Base-by-base conservation (phyloP, 331 rosid genomes). In the Telfairia occidentalis region DNA sequence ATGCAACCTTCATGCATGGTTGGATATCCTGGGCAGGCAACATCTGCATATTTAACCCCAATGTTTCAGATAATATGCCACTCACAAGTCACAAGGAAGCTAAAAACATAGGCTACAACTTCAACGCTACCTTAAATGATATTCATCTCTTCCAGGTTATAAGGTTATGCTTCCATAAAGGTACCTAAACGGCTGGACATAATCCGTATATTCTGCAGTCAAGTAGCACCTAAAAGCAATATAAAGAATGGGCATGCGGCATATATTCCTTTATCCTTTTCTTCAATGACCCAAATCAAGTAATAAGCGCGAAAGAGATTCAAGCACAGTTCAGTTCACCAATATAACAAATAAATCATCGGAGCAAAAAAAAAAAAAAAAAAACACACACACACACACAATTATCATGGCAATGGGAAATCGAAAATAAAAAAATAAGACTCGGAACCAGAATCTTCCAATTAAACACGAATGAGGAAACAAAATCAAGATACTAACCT, bases 401-500 rank as follows among this genome's bases (percentile, higher is more conserved):
- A 65, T 21, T 5, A 26, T 21, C 11, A 40, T 38, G 30, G 19
- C 53, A 66, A 43, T 24, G 55, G 38, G 24, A 43, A 67, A 50
- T 50, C 24, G 50, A 37, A 18, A 35, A 19, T 10, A 48, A n/a
- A 64, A n/a, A 21, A 38, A 38, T 5, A 15, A 42, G 43, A 38
- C 7, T 15, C 45, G 2, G 43, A 40, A 4, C 15, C 28, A 65
- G 0, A 65, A 65, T 32, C 48, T 65, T 32, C 38, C 46, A 38
- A 37, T 65, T 15, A 65, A 32, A 34, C 15, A 37, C 8, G 42
- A 77, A 61, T 3, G 10, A 72, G 10, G n/a, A 24, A 12, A 45
- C 38, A 45, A 46, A 71, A 42, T 21, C 8, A 63, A 54, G 9
- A 70, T 8, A 32, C 38, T 3, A 30, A 92, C 97, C 97, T 84